These are phyloP conservation scores for Gyrodon lividus DNA, from an alignment of 768 basidiomycete species.

Conservation along the genomic window DNA sequence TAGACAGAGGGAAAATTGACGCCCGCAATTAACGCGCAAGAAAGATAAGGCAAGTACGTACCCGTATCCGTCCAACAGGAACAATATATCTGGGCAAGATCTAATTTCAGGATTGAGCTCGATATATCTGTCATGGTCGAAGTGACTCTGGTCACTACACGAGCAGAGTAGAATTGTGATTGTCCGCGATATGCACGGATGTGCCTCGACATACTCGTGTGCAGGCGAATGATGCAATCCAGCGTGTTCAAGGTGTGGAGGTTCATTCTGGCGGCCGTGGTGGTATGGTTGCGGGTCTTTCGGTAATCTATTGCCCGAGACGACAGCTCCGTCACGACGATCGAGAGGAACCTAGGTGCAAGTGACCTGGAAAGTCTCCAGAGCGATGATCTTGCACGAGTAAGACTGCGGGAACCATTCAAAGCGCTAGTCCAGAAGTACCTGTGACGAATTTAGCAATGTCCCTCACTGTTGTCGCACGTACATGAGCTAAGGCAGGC, in stretches of 20 bases:
- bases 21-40: background rate
- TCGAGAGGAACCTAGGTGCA: slow-evolving; percentile 12
- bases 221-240: background rate
- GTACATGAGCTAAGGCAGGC: slow-evolving; percentile 5
- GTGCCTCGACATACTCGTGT: background rate
- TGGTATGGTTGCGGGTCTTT: slow-evolving; percentile 4
- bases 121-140: slow-evolving; percentile 3
- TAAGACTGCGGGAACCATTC: slow-evolving; percentile 1
- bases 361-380: slow-evolving; percentile 25
- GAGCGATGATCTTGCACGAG: slow-evolving; percentile 9
- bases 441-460: slow-evolving; percentile 16
- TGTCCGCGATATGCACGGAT: background rate
- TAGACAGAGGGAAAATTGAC: background rate
- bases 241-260: background rate
- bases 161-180: background rate
- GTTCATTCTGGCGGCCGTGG: slow-evolving; percentile 11
- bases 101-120: slow-evolving; percentile 4
- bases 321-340: slow-evolving; percentile 13
- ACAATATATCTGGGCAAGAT: background rate
- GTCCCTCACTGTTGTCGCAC: background rate
- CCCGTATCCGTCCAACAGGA: background rate
- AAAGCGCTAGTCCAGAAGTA: background rate
- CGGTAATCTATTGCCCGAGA: slow-evolving; percentile 13
- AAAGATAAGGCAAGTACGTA: background rate
- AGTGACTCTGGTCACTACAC: background rate